A percentile compares a stretch with the other conserved stretches of the same genome.
phyloP scores from a whole-genome alignment of 2,329 filamentous ascomycete genomes.

The Cryphonectria naterciae region DNA sequence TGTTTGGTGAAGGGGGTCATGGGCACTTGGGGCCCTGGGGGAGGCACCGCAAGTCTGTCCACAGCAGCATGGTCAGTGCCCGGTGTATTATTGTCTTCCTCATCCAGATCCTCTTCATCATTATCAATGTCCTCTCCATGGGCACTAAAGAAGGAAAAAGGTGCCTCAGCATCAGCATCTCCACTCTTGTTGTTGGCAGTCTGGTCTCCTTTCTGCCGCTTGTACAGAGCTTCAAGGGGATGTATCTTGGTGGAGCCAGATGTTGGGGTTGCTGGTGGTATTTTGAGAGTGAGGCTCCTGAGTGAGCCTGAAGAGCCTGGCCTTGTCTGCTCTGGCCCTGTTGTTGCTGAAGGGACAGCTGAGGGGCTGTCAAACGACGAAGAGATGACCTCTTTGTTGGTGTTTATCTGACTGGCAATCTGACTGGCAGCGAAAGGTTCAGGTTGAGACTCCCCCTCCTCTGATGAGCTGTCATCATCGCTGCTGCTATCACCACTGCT shows the following conservation, averaged over 20 bases:
- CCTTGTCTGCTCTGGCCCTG: constrained; percentile 40
- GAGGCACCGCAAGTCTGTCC: constrained; percentile 26
- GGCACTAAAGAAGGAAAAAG: constrained; percentile 78
- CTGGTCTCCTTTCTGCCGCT: constrained; percentile 59
- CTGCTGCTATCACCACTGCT: constrained; percentile 27
- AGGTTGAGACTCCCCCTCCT: constrained; percentile 23
- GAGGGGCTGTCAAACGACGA: not conserved
- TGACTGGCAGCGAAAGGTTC: not conserved
- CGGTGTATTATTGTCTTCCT: constrained; percentile 48
- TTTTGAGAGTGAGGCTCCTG: constrained; percentile 58
- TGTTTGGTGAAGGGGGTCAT: constrained; percentile 83
- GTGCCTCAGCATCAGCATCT: constrained; percentile 51
- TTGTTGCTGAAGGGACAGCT: not conserved
- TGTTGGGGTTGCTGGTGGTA: constrained; percentile 49
- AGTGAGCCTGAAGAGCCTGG: constrained; percentile 57
- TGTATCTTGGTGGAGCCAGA: constrained; percentile 64
- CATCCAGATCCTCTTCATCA: constrained; percentile 39
- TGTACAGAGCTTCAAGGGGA: constrained; percentile 91
- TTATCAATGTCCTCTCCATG: constrained; percentile 52
- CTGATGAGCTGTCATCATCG: constrained; percentile 31
- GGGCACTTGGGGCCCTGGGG: constrained; percentile 51
- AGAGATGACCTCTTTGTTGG: not conserved
- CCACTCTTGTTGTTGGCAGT: constrained; percentile 38
- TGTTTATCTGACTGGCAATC: not conserved
- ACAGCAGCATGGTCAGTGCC: constrained; percentile 30